phyloP scores from a whole-genome alignment of 1,284 basidiomycete species.

The Stereum hirsutum region DNA sequence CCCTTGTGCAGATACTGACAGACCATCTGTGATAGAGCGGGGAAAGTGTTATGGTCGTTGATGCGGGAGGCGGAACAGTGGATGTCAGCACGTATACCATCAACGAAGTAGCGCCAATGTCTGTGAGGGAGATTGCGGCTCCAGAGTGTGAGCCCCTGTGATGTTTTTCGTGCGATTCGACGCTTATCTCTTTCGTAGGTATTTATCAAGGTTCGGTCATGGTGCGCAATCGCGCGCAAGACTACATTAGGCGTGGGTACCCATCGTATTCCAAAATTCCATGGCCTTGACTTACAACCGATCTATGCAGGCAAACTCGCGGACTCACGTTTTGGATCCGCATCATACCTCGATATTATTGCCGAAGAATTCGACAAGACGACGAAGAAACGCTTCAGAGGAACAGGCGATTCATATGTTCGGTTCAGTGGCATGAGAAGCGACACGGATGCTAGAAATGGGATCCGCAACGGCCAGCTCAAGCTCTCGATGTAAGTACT shows the following conservation, averaged over 20 bases:
- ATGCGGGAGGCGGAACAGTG: conserved; percentile 12
- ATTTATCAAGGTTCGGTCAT: background rate
- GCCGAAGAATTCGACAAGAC: conserved; percentile 38
- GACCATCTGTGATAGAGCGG: conserved; percentile 1
- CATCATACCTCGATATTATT: conserved; percentile 33
- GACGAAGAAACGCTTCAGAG: conserved; percentile 37
- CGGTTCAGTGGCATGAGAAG: conserved; percentile 34
- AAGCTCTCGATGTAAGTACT: background rate
- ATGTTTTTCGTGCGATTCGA: background rate
- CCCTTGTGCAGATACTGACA: background rate
- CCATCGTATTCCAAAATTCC: background rate
- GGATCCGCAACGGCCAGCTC: background rate
- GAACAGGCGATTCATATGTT: conserved; percentile 34
- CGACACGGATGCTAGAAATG: conserved; percentile 29
- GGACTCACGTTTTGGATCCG: conserved; percentile 12
- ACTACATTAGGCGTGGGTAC: background rate
- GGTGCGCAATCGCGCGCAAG: background rate
- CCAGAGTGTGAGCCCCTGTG: conserved; percentile 4
- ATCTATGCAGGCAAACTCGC: background rate
- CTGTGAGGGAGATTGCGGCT: conserved; percentile 7
- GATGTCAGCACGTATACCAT: conserved; percentile 11
- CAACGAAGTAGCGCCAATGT: conserved; percentile 2
- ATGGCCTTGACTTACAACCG: background rate
- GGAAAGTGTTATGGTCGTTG: conserved; percentile 9
- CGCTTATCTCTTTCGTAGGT: background rate